phyloP scores from a whole-genome alignment of 1,284 basidiomycete genomes.

The Leccinum laetum region DNA sequence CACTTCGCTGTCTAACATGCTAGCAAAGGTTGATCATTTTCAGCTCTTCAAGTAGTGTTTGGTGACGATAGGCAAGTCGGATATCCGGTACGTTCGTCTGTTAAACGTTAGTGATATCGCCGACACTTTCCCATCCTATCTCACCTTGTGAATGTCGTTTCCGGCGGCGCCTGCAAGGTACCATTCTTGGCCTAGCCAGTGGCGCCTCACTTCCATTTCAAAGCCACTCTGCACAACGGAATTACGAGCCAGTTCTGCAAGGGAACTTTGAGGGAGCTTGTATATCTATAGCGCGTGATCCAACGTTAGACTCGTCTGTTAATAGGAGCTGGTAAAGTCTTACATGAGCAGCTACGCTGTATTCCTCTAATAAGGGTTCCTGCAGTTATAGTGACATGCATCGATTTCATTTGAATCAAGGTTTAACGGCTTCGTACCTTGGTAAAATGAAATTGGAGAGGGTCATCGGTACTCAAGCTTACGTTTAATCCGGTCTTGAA shows the following conservation, averaged over 20 bases:
- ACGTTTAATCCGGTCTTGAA: conserved; percentile 98
- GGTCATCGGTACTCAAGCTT: conserved; percentile 95
- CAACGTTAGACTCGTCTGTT: background rate
- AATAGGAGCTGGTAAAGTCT: conserved; percentile 26
- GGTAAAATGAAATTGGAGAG: conserved; percentile 95
- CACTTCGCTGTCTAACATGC: conserved; percentile 11
- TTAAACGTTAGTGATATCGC: conserved; percentile 10
- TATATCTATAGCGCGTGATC: conserved; percentile 62
- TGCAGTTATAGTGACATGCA: conserved; percentile 29
- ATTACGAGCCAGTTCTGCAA: conserved; percentile 93
- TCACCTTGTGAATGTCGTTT: conserved; percentile 90
- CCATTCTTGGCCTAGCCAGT: conserved; percentile 94
- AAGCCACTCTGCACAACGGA: conserved; percentile 97
- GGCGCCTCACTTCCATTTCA: conserved; percentile 98
- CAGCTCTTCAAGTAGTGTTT: conserved; percentile 87
- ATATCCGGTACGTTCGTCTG: conserved; percentile 95
- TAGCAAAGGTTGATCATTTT: conserved; percentile 52
- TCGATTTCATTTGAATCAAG: conserved; percentile 1
- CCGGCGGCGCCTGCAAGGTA: conserved; percentile 86
- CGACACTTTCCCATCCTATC: conserved; percentile 13
- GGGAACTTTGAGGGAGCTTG: conserved; percentile 83
- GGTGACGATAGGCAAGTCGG: conserved; percentile 86
- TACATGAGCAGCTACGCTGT: conserved; percentile 96
- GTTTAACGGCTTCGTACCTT: conserved; percentile 52
- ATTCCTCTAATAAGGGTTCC: conserved; percentile 97